A percentile compares a stretch with the other conserved stretches of the same genome.
Evolutionary conservation across 306 rosid species (phyloP).

Genomic region (Phaseolus lunatus): DNA sequence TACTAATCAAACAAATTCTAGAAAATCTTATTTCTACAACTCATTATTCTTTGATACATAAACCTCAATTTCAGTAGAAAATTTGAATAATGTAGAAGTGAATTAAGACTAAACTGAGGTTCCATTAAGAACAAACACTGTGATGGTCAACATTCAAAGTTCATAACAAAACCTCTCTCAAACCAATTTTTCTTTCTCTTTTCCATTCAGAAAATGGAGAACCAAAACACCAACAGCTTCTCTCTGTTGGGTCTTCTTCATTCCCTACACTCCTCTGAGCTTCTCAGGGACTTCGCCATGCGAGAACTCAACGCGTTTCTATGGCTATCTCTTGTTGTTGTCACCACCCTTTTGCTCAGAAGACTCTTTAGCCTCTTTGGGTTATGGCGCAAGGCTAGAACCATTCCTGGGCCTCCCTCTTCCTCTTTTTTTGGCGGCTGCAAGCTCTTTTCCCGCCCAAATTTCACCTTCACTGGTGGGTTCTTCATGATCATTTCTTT

Average conservation of each 20-base stretch:
- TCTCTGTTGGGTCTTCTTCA: not conserved
- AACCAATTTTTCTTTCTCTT: not conserved
- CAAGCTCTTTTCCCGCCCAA: constrained; percentile 60
- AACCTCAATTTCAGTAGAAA: no score
- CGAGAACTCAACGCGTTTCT: constrained; percentile 80
- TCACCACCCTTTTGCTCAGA: constrained; percentile 57
- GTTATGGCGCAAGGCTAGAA: constrained; percentile 57
- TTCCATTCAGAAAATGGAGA: not conserved
- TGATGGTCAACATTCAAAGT: no score
- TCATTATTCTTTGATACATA: no score
- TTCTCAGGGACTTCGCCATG: constrained; percentile 59
- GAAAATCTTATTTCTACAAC: no score
- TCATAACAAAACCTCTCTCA: no score
- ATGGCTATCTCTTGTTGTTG: constrained; percentile 61
- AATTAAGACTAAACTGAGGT: no score
- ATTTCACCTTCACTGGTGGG: constrained; percentile 59
- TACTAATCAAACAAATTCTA: no score
- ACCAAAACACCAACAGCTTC: no score
- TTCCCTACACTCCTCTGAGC: constrained; percentile 18
- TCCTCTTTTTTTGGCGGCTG: constrained; percentile 67
- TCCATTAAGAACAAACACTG: no score
- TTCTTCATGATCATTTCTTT: not conserved
- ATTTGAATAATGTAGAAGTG: no score
- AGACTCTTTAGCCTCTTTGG: constrained; percentile 49
- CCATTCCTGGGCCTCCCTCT: constrained; percentile 71